Conservation (phyloP, 805 yeast species). For the Danielozyma ontarioensis region DNA sequence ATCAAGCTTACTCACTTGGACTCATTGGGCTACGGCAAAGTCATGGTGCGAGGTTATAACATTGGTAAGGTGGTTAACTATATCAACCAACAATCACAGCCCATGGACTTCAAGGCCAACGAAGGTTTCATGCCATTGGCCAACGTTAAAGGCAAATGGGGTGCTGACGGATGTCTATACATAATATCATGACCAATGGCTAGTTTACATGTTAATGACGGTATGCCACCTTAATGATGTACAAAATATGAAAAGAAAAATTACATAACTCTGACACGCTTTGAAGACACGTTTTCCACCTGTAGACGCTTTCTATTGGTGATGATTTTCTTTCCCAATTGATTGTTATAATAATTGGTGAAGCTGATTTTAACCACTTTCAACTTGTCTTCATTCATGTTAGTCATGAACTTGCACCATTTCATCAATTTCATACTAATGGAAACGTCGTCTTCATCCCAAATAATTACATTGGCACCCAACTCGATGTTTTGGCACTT, state of each 20-base stretch:
- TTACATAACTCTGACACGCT: neutral
- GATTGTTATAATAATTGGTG: slow-evolving; percentile 21
- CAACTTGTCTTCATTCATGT: slow-evolving; percentile 18
- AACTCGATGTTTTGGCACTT: slow-evolving; percentile 25
- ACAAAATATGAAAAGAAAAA: neutral
- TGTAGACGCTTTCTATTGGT: too few relatives aligned
- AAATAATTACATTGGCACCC: slow-evolving; percentile 15
- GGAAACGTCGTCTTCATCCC: slow-evolving; percentile 18
- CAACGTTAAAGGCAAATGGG: slow-evolving; percentile 54
- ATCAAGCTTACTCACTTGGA: slow-evolving; percentile 41
- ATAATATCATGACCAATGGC: slow-evolving; percentile 12
- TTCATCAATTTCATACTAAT: slow-evolving; percentile 19
- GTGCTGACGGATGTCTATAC: slow-evolving; percentile 70
- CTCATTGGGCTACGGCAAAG: slow-evolving; percentile 39
- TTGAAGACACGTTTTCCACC: too few relatives aligned
- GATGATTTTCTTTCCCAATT: slow-evolving; percentile 25
- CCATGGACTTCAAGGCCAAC: slow-evolving; percentile 4
- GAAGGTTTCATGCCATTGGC: slow-evolving; percentile 41
- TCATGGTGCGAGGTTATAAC: slow-evolving; percentile 60
- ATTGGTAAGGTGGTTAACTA: slow-evolving; percentile 43
- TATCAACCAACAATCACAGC: slow-evolving; percentile 7
- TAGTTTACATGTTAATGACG: too few relatives aligned
- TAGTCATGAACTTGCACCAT: slow-evolving; percentile 23
- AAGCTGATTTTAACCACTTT: slow-evolving; percentile 20
- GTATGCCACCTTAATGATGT: neutral